Base-by-base conservation (phyloP, 2,329 filamentous ascomycete species). In the Cadophora luteo-olivacea region DNA sequence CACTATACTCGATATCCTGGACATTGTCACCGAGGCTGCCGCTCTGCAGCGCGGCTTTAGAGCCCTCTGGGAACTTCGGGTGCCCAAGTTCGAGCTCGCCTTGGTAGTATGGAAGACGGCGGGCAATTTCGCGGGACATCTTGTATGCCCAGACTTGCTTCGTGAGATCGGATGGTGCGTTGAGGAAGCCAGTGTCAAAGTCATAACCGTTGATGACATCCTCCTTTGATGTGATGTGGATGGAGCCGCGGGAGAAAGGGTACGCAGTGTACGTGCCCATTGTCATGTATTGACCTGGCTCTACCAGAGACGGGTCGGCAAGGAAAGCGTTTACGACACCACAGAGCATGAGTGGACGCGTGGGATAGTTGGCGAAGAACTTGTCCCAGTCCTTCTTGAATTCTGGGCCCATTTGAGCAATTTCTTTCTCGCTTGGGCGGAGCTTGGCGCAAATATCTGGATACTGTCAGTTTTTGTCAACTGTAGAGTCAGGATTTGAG, bases 131-230 rank as follows among this genome's bases (percentile, higher is more conserved):
- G 2, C 89, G 86, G n/a, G 83, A 82, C 73, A 85, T 86, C 78
- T 91, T 91, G 80, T 91, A 91, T 0, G 81, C 83, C 87, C 88
- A 90, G 12, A 88, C 72, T 14, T 86, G 84, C 73, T 84, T 86
- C 75, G 85, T 85, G 33, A 89, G 38, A 74, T 91, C 88, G n/a
- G 87, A 77, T 1, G 79, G 72, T 64, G 89, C 84, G 4, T 78
- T 82, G 38, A 91, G 82, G 76, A 84, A 89, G 8, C 87, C 88
- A 0, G 84, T 80, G 62, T 87, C 82, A 67, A 91, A 89, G 68
- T 89, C 84, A 4, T 84, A 78, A 0, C 81, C 77, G 29, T 85
- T 82, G 9, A 78, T 73, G 3, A 81, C 77, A 16, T 80, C 77
- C 1, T 82, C 70, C 0, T 78, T 73, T 3, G 81, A 77, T 0